These are phyloP conservation scores for Allantophomopsis cytisporea DNA, from an alignment of 2,329 filamentous ascomycete species.

Conservation along the genomic window DNA sequence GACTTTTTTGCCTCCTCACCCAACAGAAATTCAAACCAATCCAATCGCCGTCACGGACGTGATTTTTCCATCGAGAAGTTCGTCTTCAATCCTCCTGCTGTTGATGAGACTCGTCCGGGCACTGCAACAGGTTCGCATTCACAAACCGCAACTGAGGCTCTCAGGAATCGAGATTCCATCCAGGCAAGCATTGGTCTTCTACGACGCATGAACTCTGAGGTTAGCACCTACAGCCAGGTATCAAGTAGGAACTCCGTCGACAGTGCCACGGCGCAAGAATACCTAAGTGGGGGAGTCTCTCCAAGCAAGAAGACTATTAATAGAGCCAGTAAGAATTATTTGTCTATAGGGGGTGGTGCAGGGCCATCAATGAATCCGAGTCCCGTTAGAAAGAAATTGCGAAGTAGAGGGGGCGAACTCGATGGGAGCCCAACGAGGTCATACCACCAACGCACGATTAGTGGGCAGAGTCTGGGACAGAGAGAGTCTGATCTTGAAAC, in stretches of 20 bases:
- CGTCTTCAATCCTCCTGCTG: not conserved
- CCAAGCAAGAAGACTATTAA: slow-evolving; percentile 1
- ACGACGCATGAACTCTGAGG: slow-evolving; percentile 10
- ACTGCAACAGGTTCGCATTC: not conserved
- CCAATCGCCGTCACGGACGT: slow-evolving; percentile 6
- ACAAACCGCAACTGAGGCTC: slow-evolving; percentile 3
- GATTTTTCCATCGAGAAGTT: slow-evolving; percentile 4
- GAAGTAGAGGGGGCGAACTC: too few relatives aligned
- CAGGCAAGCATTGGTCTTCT: slow-evolving; percentile 5
- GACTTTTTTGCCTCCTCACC: slow-evolving; percentile 8
- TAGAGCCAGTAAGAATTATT: slow-evolving; percentile 5
- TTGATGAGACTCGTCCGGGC: not conserved
- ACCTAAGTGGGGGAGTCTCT: not conserved
- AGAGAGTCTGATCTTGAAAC: too few relatives aligned
- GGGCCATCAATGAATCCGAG: too few relatives aligned
- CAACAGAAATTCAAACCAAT: not conserved
- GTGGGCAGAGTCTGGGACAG: too few relatives aligned
- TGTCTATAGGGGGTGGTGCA: slow-evolving; percentile 1
- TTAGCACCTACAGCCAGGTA: slow-evolving; percentile 3
- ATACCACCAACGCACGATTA: too few relatives aligned
- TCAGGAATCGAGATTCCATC: slow-evolving; percentile 3
- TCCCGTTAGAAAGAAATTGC: too few relatives aligned
- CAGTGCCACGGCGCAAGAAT: not conserved
- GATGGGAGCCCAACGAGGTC: too few relatives aligned
- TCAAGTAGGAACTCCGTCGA: not conserved